A percentile compares a stretch with the other conserved stretches of the same genome.
Conservation (phyloP, 768 basidiomycete genomes). For the Cystobasidium onofrii region DNA sequence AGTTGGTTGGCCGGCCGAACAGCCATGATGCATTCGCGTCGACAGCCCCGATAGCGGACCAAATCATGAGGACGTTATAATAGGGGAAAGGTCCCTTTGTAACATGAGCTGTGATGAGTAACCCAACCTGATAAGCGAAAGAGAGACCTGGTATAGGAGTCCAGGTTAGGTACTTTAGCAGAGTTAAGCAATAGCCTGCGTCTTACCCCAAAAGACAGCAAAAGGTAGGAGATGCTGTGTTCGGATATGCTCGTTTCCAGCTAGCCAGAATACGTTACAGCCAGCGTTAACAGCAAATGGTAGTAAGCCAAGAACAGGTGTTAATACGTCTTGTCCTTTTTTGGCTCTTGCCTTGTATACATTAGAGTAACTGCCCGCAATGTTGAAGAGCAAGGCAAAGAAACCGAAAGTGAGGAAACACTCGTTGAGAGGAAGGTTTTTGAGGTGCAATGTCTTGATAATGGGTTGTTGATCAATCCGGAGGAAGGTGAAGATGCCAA, state of each 20-base stretch:
- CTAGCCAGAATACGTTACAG: constrained; percentile 76
- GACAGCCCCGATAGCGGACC: constrained; percentile 64
- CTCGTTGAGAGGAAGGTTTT: constrained; percentile 70
- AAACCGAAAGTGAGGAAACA: constrained; percentile 75
- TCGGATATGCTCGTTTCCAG: constrained; percentile 55
- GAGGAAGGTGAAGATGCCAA: constrained; percentile 55
- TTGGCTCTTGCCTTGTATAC: constrained; percentile 59
- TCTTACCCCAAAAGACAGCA: constrained; percentile 74
- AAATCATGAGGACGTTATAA: constrained; percentile 80
- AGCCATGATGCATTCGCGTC: constrained; percentile 68
- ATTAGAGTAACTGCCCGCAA: constrained; percentile 63
- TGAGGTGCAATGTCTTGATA: constrained; percentile 53
- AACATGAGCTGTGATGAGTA: constrained; percentile 88
- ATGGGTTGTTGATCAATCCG: constrained; percentile 51
- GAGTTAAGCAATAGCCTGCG: neutral
- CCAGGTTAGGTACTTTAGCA: neutral
- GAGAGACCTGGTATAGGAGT: constrained; percentile 31
- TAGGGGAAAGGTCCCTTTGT: constrained; percentile 73
- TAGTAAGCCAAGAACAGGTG: constrained; percentile 64
- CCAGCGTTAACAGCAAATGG: constrained; percentile 66
- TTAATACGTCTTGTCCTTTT: constrained; percentile 46
- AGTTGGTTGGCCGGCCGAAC: constrained; percentile 58
- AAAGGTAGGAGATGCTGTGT: constrained; percentile 77
- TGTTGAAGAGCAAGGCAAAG: constrained; percentile 67
- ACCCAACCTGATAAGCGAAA: constrained; percentile 62